These are phyloP conservation scores for Calamus simplicifolius DNA, from an alignment of 176 grass and related monocot species.

Conservation along the genomic window DNA sequence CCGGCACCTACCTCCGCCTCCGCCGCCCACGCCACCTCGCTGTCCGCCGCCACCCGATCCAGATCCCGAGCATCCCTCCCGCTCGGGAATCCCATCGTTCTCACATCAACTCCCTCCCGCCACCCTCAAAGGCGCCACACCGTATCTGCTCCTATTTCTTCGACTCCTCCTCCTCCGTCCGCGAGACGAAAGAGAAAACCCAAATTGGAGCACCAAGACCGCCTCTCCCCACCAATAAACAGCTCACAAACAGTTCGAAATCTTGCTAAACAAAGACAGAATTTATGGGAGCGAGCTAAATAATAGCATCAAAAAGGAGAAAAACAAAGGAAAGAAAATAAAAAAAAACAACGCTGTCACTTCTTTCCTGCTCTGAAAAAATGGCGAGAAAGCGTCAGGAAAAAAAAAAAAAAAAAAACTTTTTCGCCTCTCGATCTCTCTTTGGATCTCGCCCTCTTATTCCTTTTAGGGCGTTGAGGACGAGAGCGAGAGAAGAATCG, in stretches of 20 bases:
- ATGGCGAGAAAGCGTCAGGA: neutral
- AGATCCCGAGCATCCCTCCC: neutral
- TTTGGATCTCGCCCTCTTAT: neutral
- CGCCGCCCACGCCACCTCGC: conserved; percentile 5
- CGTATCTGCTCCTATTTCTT: neutral
- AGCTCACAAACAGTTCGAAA: neutral
- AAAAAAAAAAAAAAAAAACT: neutral
- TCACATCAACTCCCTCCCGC: neutral
- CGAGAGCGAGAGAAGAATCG: conserved; percentile 8
- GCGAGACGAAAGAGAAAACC: neutral
- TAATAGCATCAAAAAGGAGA: conserved; percentile 1
- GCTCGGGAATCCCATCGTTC: neutral
- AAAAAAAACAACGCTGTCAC: conserved; percentile 2
- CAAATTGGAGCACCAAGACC: neutral
- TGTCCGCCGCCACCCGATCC: conserved; percentile 17
- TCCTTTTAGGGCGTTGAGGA: neutral
- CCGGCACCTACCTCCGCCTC: neutral
- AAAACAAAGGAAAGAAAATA: neutral
- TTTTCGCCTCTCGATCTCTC: neutral
- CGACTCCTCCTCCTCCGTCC: neutral
- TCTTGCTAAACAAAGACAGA: neutral
- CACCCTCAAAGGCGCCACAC: neutral
- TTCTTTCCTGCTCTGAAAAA: neutral
- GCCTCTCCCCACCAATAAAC: no score
- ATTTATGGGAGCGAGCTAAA: neutral